phyloP scores from a whole-genome alignment of 108 stramenopile genomes.

The Pseudonitzschia multistriata region DNA sequence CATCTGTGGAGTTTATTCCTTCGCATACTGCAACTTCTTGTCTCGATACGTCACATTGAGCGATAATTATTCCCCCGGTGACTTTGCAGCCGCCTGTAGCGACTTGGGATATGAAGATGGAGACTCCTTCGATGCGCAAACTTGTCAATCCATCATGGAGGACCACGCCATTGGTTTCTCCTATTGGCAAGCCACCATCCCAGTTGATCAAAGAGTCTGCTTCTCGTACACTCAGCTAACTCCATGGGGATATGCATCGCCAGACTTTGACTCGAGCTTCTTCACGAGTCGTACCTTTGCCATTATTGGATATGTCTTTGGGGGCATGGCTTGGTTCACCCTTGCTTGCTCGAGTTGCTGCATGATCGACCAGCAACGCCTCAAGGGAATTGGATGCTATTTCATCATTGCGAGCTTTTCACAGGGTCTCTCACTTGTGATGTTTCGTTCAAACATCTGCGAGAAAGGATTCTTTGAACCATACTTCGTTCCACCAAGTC shows the following conservation, averaged over 20 bases:
- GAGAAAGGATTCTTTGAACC: constrained; percentile 5
- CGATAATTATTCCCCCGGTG: not conserved
- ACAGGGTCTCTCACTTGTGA: constrained; percentile 1
- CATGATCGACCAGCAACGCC: not conserved
- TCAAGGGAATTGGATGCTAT: constrained; percentile 6
- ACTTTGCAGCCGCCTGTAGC: not conserved
- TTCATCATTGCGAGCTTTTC: constrained; percentile 1
- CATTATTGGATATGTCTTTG: constrained; percentile 7
- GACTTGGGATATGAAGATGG: not conserved
- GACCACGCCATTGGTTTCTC: not conserved
- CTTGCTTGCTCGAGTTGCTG: not conserved
- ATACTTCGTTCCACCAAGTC: not conserved
- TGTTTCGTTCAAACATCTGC: constrained; percentile 10
- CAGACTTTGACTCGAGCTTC: constrained; percentile 1
- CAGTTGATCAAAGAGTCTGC: constrained; percentile 2
- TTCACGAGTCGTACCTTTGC: not conserved
- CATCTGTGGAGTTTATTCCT: constrained; percentile 6
- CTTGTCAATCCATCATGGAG: not conserved
- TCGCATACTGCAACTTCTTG: not conserved
- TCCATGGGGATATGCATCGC: not conserved
- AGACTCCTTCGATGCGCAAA: not conserved
- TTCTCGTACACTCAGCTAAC: constrained; percentile 6
- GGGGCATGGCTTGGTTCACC: constrained; percentile 1
- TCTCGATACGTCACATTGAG: constrained; percentile 2
- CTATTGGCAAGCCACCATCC: constrained; percentile 2